Base-by-base conservation (phyloP, 768 basidiomycete genomes). In the Leucosporidium scottii region DNA sequence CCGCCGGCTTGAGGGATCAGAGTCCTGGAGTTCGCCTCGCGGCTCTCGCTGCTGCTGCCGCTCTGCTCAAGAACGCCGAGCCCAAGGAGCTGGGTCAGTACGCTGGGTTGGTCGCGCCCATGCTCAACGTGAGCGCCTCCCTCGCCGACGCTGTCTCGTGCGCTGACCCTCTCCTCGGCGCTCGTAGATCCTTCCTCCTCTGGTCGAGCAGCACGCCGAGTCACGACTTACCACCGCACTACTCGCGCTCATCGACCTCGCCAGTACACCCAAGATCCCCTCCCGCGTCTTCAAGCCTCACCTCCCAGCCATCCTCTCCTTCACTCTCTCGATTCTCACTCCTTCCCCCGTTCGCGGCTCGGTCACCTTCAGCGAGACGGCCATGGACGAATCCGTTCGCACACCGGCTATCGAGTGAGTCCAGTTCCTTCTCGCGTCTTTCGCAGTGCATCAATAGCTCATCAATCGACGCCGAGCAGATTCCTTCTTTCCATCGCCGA, bases 401-500 rank as follows among this genome's bases (percentile, higher is more conserved):
- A 25, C 28, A 17, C 39, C 59, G 6, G 59, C 59, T 3, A 27
- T 60, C 17, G 59, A 60, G 59, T 60, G 28, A 1, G 59, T 49
- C 20, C 10, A 27, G 3, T 34, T 21, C 8, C 25, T 9, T 59
- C 59, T 30, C 7, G n/a, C n/a, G n/a, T n/a, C n/a, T 39, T 1
- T 27, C n/a, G 51, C 51, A 17, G 12, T 9, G 20, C 47, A 0
- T 18, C 21, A 13, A n/a, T n/a, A 31, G 55, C 55, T 56, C 15
- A 59, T 17, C 59, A 86, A 61, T 84, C 85, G 0, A 88, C 39
- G 39, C 39, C 89, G 13, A 79, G 92, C 15, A 91, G 93, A 77
- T 85, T 93, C 61, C 87, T 93, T 84, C 81, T 93, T 62, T 85
- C 84, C 18, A 78, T 94, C n/a, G 85, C 83, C 34, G 91, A 93